Conservation (phyloP, 306 rosid genomes). For the Quercus suber region DNA sequence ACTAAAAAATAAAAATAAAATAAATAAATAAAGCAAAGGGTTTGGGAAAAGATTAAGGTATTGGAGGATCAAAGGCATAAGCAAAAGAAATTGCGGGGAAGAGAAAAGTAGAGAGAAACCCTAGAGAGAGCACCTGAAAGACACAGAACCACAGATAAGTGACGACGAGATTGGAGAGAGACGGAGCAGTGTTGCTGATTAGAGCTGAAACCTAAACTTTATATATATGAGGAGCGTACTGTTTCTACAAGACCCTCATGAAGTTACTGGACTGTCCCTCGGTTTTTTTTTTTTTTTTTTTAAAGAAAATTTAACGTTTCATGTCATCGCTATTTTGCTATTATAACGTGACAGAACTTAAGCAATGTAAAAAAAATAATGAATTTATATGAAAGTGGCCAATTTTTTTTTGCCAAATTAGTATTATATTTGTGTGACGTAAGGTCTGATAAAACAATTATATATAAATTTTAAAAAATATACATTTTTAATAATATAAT, state of each 20-base stretch:
- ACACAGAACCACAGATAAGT: constrained; percentile 45
- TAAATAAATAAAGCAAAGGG: neutral
- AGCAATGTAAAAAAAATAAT: too few species aligned
- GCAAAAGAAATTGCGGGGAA: neutral
- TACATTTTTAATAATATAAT: too few species aligned
- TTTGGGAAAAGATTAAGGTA: neutral
- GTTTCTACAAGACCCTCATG: constrained; percentile 7
- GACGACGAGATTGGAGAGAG: constrained; percentile 28
- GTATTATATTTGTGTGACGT: rapidly evolving
- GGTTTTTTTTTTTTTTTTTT: too few species aligned
- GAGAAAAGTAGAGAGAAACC: constrained; percentile 12
- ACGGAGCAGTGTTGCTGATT: neutral
- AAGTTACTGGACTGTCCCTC: constrained; percentile 35
- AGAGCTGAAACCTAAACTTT: constrained; percentile 29
- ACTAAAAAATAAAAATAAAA: neutral
- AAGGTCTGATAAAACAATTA: too few species aligned
- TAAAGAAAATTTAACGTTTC: too few species aligned
- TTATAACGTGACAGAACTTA: too few species aligned
- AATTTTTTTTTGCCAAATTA: too few species aligned
- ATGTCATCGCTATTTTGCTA: too few species aligned
- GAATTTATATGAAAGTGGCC: too few species aligned
- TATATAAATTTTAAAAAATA: too few species aligned
- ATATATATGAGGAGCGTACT: constrained; percentile 7
- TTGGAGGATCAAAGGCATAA: neutral
- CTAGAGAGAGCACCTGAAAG: constrained; percentile 47